Evolutionary conservation across 495 filamentous ascomycete genomes (phyloP).

Genomic region (Penicillium herquei): DNA sequence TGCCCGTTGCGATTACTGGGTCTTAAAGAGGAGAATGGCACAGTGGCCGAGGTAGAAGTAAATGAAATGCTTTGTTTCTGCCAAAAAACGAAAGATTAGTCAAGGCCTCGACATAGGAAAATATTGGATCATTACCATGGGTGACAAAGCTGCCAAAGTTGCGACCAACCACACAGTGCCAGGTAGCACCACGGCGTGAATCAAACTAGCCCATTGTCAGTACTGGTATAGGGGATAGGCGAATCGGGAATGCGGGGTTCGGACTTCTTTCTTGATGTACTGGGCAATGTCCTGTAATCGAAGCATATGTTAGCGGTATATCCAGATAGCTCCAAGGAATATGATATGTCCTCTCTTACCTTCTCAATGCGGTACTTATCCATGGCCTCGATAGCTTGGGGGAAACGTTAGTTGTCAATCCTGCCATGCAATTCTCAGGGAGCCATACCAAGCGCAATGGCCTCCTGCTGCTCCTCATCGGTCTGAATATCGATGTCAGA

Average conservation of each 20-base stretch:
- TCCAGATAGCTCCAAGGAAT: background rate
- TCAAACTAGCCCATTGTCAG: conserved; percentile 65
- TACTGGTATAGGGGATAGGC: conserved; percentile 7
- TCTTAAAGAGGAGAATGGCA: conserved; percentile 99
- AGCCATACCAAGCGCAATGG: conserved; percentile 83
- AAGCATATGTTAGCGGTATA: conserved; percentile 15
- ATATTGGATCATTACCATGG: conserved; percentile 63
- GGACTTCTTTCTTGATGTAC: conserved; percentile 93
- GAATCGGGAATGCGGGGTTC: conserved; percentile 27
- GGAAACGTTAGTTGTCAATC: conserved; percentile 20
- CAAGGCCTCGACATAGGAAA: background rate
- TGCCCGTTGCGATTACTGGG: conserved; percentile 59
- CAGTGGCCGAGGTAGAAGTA: conserved; percentile 99
- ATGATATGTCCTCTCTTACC: conserved; percentile 42
- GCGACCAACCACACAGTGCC: conserved; percentile 97
- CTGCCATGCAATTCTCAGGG: background rate
- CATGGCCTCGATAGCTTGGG: conserved; percentile 89
- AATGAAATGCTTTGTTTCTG: conserved; percentile 99
- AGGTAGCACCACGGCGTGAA: conserved; percentile 86
- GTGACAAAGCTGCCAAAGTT: conserved; percentile 99
- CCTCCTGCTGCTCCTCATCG: conserved; percentile 95
- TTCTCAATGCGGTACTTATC: conserved; percentile 91
- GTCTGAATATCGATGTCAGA: conserved; percentile 53
- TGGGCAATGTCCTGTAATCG: conserved; percentile 81
- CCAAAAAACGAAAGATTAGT: conserved; percentile 8